Conservation (phyloP, 176 grass and related monocot species). For the Aegilops longissima region DNA sequence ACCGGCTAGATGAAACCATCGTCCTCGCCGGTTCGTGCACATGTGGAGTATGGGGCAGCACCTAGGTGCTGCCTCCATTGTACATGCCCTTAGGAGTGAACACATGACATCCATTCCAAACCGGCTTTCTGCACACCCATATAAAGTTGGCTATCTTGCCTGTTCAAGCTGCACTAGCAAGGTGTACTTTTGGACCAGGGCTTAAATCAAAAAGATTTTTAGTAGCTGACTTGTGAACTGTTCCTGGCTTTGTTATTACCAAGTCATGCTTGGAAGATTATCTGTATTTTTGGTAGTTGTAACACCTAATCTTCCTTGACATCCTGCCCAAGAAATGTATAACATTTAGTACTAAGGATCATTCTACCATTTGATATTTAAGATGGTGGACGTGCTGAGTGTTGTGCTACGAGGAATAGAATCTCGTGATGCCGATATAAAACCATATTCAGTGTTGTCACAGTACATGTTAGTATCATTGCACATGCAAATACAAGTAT, state of each 20-base stretch:
- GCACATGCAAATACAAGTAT: neutral
- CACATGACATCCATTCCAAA: slow-evolving; percentile 36
- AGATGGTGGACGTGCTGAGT: neutral
- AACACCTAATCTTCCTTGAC: neutral
- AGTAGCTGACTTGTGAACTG: neutral
- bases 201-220: neutral
- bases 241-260: neutral
- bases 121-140: slow-evolving; percentile 47
- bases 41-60: too few relatives aligned
- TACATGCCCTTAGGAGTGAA: slow-evolving; percentile 14
- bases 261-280: neutral
- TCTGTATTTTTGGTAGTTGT: neutral
- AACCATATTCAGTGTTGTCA: neutral
- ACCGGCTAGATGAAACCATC: too few relatives aligned
- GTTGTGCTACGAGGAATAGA: neutral
- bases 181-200: slow-evolving; percentile 51
- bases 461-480: neutral
- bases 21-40: too few relatives aligned
- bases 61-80: too few relatives aligned
- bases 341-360: neutral
- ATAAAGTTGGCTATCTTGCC: slow-evolving; percentile 45
- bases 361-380: too few relatives aligned
- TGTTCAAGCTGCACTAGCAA: slow-evolving; percentile 33
- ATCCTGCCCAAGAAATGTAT: neutral
- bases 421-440: neutral